These are phyloP conservation scores for Filobasidium floriforme DNA, from an alignment of 768 basidiomycete species.

Conservation along the genomic window DNA sequence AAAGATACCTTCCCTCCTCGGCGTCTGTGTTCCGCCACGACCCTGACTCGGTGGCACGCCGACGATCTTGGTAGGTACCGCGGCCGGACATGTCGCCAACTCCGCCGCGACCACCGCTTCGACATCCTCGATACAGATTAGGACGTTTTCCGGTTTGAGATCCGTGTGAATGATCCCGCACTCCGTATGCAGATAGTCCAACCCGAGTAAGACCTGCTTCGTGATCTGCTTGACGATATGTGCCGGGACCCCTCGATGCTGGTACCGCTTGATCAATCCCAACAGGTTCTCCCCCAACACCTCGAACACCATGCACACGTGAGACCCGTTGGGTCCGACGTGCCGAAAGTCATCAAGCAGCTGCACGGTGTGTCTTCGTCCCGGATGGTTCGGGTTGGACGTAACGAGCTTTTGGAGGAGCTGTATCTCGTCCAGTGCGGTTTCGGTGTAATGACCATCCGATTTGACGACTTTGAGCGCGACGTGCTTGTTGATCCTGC, in stretches of 20 bases:
- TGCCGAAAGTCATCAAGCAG: constrained; percentile 97
- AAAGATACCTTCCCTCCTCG: constrained; percentile 67
- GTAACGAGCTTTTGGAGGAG: constrained; percentile 90
- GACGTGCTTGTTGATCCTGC: constrained; percentile 87
- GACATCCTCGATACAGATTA: constrained; percentile 94
- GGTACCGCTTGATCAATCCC: constrained; percentile 90
- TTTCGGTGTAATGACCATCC: constrained; percentile 92
- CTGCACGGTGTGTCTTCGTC: constrained; percentile 87
- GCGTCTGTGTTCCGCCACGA: constrained; percentile 92
- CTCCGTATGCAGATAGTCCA: constrained; percentile 96
- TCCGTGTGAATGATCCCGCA: constrained; percentile 98
- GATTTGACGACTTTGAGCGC: constrained; percentile 99
- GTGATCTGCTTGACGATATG: constrained; percentile 89
- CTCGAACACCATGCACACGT: constrained; percentile 99
- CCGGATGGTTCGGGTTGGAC: constrained; percentile 71
- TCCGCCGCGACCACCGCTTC: constrained; percentile 84
- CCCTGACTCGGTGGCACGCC: constrained; percentile 85
- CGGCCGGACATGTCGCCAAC: constrained; percentile 54
- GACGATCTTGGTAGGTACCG: constrained; percentile 69
- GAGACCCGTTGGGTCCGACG: constrained; percentile 89
- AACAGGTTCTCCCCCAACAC: constrained; percentile 95
- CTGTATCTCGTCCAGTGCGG: constrained; percentile 97
- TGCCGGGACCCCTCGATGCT: constrained; percentile 95
- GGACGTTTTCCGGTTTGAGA: constrained; percentile 94
- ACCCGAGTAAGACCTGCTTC: constrained; percentile 86